These are phyloP conservation scores for Schizochytrium sp. DNA, from an alignment of 108 stramenopile species.

Conservation along the genomic window DNA sequence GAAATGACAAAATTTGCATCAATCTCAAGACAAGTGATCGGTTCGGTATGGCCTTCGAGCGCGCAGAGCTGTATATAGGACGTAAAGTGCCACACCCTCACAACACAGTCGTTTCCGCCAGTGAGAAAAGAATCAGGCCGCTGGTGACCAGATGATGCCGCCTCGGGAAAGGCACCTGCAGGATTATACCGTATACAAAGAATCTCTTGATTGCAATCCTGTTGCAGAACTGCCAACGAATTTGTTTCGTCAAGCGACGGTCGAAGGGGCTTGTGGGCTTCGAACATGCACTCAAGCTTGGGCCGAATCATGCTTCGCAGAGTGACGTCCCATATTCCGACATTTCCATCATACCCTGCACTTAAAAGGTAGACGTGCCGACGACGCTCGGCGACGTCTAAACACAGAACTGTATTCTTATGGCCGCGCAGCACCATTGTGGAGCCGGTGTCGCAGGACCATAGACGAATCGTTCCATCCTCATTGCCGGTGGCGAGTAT, in stretches of 20 bases:
- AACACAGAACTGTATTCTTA: neutral
- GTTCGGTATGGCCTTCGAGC: neutral
- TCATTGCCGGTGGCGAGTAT: neutral
- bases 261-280: neutral
- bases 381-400: neutral
- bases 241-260: neutral
- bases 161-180: neutral
- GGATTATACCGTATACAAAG: neutral
- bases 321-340: neutral
- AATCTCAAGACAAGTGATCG: neutral
- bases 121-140: neutral
- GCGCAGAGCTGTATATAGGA: neutral
- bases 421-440: neutral
- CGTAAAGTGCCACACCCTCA: neutral
- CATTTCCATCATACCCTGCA: neutral
- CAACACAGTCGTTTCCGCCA: neutral
- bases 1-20: neutral
- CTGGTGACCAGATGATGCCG: neutral
- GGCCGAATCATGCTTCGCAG: neutral
- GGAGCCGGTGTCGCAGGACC: slow-evolving; percentile 9
- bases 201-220: neutral
- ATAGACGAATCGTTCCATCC: neutral
- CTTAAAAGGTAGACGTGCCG: neutral
- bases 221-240: neutral
- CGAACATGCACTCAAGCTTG: neutral